Conservation (phyloP, 768 basidiomycete species). For the Pleurotus platypus region DNA sequence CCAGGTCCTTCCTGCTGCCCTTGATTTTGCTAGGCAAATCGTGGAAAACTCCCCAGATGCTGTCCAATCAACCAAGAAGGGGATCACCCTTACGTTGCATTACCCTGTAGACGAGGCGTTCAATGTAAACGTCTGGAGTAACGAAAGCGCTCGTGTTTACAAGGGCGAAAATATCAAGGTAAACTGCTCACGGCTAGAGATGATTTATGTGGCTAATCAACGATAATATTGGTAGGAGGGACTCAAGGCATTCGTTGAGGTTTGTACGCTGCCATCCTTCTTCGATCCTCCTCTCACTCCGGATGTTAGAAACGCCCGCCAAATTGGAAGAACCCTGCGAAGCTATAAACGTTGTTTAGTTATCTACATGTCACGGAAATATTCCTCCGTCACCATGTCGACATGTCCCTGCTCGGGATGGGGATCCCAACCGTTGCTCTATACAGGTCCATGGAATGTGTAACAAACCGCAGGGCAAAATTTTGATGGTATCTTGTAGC, state of each 20-base stretch:
- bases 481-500: no score
- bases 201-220: not conserved
- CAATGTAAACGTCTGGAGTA: conserved; percentile 37
- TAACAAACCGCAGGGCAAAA: no score
- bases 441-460: no score
- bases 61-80: conserved; percentile 74
- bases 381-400: no score
- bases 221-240: conserved; percentile 50
- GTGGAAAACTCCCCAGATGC: conserved; percentile 72
- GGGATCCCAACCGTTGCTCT: no score
- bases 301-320: conserved; percentile 37
- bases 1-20: conserved; percentile 56
- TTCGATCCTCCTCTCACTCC: conserved; percentile 1
- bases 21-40: conserved; percentile 59
- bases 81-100: conserved; percentile 51
- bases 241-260: conserved; percentile 63
- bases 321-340: conserved; percentile 54
- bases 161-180: conserved; percentile 70
- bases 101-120: conserved; percentile 52
- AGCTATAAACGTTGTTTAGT: conserved; percentile 31
- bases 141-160: conserved; percentile 51
- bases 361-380: no score
- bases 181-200: conserved; percentile 5
- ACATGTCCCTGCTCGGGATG: no score
- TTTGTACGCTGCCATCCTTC: conserved; percentile 24